Evolutionary conservation across 2,329 filamentous ascomycete genomes (phyloP), one percentile per base, ranked within the genome.

Genomic region (Neospermospora avenae): DNA sequence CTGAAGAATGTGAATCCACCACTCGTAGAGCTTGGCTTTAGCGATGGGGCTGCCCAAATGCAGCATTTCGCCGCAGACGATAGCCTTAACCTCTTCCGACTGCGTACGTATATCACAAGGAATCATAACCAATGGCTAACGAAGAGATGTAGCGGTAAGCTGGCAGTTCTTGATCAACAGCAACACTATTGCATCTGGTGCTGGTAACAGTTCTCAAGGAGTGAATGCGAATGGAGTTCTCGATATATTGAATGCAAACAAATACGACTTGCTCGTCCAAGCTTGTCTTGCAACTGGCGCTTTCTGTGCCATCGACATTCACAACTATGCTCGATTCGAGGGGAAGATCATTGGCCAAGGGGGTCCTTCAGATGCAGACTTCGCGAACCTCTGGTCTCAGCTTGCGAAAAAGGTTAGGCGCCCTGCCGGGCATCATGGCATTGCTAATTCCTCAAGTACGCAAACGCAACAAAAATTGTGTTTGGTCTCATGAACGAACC

Each of bases 401-500:
- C 71, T 86, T 7, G 86, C 86, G 1, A 76, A 73, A 0, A 83
- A 59, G 55, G 61, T 63, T 4, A 35, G 59, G 48, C 3, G 1
- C n/a, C 3, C 14, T 2, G 13, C 11, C 31, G 16, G 5, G 16
- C 31, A 28, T 16, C 2, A 20, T 13, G 13, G 2, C 37, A 42
- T 13, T 18, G 10, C 39, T 48, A 14, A 39, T 20, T 24, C 39
- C 22, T 46, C 14, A 4, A 84, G 69, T 89, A 89, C 71, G 78
- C 77, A 22, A 68, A 70, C 10, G 74, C 84, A 55, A 71, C 77
- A 37, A 83, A 81, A 61, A 74, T 89, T 28, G 77, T 81, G 4
- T 87, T 89, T 65, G 85, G 85, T n/a, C 70, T 89, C 49, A 89
- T 89, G 85, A 90, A 89, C 73, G 87, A 86, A 74, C 86, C 86